These are phyloP conservation scores for Heterobasidion irregulare DNA, from an alignment of 1,284 basidiomycete genomes.

Conservation along the genomic window DNA sequence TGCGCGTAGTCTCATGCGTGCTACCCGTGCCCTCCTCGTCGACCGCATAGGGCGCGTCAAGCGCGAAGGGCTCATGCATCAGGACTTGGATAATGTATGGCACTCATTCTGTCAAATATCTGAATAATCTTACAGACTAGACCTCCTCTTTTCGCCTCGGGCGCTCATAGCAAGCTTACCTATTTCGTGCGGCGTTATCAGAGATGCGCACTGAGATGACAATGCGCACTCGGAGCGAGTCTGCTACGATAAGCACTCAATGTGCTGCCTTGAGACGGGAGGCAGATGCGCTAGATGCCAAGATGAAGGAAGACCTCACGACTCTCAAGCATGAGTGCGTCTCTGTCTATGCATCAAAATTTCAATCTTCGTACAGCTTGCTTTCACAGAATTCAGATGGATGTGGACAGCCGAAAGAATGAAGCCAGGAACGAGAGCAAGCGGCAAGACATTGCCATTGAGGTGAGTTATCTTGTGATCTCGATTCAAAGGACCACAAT, in stretches of 20 bases:
- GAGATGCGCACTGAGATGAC: conserved; percentile 87
- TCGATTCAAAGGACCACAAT: background rate
- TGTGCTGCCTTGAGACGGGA: conserved; percentile 79
- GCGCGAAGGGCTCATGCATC: conserved; percentile 67
- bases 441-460: conserved; percentile 80
- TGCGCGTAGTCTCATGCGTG: conserved; percentile 79
- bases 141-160: background rate
- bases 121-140: background rate
- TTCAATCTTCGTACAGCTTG: conserved; percentile 2
- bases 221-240: conserved; percentile 81
- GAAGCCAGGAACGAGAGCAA: conserved; percentile 89
- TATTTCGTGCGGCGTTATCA: conserved; percentile 89
- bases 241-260: conserved; percentile 69
- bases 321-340: conserved; percentile 88
- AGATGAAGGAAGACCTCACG: conserved; percentile 90
- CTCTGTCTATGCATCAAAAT: background rate
- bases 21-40: conserved; percentile 74
- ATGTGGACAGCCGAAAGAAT: conserved; percentile 89
- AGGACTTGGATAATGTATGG: conserved; percentile 89
- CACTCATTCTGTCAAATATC: background rate
- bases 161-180: conserved; percentile 76
- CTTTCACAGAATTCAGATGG: conserved; percentile 78
- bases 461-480: conserved; percentile 41
- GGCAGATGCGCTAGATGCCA: conserved; percentile 80
- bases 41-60: conserved; percentile 71